These are phyloP conservation scores for Naganishia vishniacii DNA, from an alignment of 768 basidiomycete genomes.

Conservation along the genomic window DNA sequence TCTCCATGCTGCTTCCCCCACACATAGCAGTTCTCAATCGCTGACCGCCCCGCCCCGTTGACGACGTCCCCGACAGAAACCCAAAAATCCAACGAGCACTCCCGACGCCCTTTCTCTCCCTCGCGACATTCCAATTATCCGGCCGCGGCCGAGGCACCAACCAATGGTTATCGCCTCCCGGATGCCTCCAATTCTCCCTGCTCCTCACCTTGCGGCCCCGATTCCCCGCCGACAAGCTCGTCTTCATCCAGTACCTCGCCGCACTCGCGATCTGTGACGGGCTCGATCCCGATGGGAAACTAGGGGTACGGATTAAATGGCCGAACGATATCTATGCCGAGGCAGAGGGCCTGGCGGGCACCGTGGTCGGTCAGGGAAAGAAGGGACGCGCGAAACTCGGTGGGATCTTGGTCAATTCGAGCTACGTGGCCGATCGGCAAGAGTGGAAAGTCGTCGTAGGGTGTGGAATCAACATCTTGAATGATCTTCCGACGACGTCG, in stretches of 20 bases:
- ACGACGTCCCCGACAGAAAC: conserved; percentile 72
- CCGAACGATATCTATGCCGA: conserved; percentile 90
- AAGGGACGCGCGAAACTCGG: conserved; percentile 66
- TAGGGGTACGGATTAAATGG: conserved; percentile 79
- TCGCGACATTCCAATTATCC: conserved; percentile 79
- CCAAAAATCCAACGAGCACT: conserved; percentile 63
- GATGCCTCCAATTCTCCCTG: conserved; percentile 79
- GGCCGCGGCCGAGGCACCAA: conserved; percentile 86
- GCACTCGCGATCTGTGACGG: conserved; percentile 84
- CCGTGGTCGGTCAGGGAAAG: conserved; percentile 51
- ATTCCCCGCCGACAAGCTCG: conserved; percentile 63
- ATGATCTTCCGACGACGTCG: conserved; percentile 73
- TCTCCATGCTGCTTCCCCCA: not conserved
- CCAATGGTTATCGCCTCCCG: conserved; percentile 83
- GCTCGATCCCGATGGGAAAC: conserved; percentile 59
- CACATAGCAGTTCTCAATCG: not conserved
- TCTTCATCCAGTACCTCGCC: conserved; percentile 90
- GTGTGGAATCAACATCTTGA: conserved; percentile 81
- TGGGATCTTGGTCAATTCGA: conserved; percentile 84
- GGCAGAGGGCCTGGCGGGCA: conserved; percentile 51
- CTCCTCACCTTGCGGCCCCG: conserved; percentile 58
- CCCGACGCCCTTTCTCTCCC: conserved; percentile 69
- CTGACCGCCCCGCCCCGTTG: too few species aligned
- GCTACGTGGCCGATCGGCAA: conserved; percentile 65
- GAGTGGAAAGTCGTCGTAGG: conserved; percentile 77